Percentiles rank a stretch among this genome's conserved stretches.
Evolutionary conservation across 306 rosid species (phyloP).

Genomic region (Carpinus viminea): DNA sequence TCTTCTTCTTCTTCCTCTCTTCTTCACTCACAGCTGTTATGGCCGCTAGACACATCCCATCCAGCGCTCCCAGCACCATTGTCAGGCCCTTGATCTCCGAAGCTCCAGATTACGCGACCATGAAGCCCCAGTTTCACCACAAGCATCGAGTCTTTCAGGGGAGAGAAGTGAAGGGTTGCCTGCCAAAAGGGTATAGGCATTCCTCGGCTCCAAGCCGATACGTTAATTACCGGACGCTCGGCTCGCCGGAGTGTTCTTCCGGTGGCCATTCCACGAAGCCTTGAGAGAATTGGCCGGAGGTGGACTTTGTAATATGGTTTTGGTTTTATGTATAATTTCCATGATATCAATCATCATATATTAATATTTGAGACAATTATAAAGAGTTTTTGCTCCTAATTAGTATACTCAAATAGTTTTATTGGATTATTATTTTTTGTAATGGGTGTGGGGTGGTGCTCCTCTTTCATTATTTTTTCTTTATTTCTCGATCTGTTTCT

Average conservation of each 20-base stretch:
- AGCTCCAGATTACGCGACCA: conserved; percentile 35
- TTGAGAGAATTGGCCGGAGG: conserved; percentile 23
- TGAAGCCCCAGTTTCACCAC: conserved; percentile 49
- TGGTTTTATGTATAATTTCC: neutral
- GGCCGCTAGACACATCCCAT: conserved; percentile 67
- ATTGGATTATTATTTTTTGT: neutral
- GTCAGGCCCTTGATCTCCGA: conserved; percentile 62
- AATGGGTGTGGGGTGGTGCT: too few species aligned
- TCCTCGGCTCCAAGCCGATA: conserved; percentile 79
- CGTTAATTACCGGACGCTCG: conserved; percentile 51
- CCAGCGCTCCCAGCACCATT: conserved; percentile 79
- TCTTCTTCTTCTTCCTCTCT: conserved; percentile 37
- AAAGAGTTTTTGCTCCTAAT: neutral
- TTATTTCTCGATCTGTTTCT: neutral
- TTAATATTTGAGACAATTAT: neutral
- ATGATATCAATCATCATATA: too few species aligned
- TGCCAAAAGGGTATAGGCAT: conserved; percentile 69
- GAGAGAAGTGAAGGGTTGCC: conserved; percentile 60
- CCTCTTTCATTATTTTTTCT: neutral
- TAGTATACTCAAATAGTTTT: neutral
- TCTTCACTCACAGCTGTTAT: conserved; percentile 31
- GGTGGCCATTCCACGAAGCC: conserved; percentile 42
- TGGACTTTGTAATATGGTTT: conserved; percentile 39
- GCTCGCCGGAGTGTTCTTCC: conserved; percentile 48
- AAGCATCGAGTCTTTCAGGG: conserved; percentile 41